A percentile compares a stretch with the other conserved stretches of the same genome.
Conservation (phyloP, 73 alveolate species). For the Symbiodinium natans region DNA sequence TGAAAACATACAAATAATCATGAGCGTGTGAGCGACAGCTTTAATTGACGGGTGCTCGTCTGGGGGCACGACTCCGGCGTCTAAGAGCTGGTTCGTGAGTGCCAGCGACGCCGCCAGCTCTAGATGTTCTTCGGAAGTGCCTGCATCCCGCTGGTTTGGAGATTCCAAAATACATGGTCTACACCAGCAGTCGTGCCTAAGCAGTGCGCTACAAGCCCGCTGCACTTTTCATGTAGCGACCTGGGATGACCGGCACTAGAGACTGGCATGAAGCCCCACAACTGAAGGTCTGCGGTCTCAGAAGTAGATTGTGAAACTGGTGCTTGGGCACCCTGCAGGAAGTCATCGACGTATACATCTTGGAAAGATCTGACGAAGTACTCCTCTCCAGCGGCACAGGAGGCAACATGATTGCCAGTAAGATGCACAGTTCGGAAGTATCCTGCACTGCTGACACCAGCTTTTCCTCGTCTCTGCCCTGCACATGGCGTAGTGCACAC, state of each 20-base stretch:
- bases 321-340: not conserved
- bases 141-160: not conserved
- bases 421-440: not conserved
- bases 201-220: not conserved
- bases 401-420: not conserved
- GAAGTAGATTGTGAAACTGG: not conserved
- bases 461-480: slow-evolving; percentile 19
- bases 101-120: not conserved
- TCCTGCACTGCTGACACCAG: not conserved
- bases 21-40: too few species aligned
- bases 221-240: not conserved
- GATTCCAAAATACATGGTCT: not conserved
- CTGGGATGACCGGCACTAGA: not conserved
- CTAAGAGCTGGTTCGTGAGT: not conserved
- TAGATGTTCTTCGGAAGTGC: not conserved
- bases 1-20: too few species aligned
- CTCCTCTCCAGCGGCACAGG: not conserved
- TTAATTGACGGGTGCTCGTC: too few species aligned
- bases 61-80: not conserved
- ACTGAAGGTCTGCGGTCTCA: not conserved
- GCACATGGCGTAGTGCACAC: too few species aligned
- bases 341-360: not conserved
- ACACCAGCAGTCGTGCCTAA: not conserved
- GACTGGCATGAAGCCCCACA: not conserved
- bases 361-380: not conserved